Base-by-base conservation (phyloP, 106 monocot genomes). In the Dendrobium huoshanense region DNA sequence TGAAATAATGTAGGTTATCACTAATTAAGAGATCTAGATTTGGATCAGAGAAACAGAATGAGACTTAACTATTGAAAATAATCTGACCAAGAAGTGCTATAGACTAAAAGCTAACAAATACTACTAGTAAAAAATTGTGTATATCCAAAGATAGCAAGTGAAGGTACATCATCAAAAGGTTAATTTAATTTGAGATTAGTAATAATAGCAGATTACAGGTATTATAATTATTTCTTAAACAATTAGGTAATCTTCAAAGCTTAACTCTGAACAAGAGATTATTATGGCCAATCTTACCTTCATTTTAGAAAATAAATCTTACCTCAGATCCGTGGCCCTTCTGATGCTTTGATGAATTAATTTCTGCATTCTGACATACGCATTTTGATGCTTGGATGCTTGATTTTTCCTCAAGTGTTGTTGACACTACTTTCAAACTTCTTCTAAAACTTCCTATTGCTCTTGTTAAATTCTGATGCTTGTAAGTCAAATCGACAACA, bases 391-490 rank as follows among this genome's bases (percentile, higher is more conserved):
- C 33, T 37, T 70, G 70, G 70, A 70, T 70, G 70, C 65, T 43
- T 41, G 81, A 78, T 84, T 89, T 92, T 45, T 94, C 91, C 80
- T 85, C 80, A 56, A 92, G 78, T 20, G 81, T 74, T 31, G 58
- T 22, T 41, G 82, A 67, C 25, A 83, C 24, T 15, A 83, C 81
- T 75, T 88, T 84, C 81, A 95, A 84, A 78, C 89, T 91, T 87
- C 87, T 87, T 82, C 74, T 89, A 22, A 92, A 88, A 80, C 58
- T 85, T 31, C 89, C 85, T 33, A 90, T 75, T 75, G 86, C 89
- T 81, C 85, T 89, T 77, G 58, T 92, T 77, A 95, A 80, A 83
- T 78, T 82, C 84, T 95, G 89, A 75, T 82, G 85, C 84, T 88
- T 92, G 56, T 84, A 51, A 83, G 75, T 88, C 81, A 81, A 86